Conservation (phyloP, 1,139 yeast species). For the Hyphopichia burtonii region DNA sequence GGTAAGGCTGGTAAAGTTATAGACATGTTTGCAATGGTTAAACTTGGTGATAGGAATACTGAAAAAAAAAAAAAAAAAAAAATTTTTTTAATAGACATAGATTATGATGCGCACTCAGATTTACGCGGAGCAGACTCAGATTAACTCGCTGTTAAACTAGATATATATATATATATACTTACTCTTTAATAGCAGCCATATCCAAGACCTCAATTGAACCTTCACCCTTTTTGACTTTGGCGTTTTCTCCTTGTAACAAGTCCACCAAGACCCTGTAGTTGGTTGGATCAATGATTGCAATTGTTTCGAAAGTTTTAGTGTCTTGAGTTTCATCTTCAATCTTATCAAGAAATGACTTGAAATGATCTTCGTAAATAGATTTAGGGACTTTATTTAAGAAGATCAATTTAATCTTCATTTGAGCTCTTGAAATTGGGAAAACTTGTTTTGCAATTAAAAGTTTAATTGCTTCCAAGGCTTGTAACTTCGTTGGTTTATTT, state of each 20-base stretch:
- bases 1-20: conserved; percentile 42
- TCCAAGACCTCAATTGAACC: conserved; percentile 84
- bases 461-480: conserved; percentile 90
- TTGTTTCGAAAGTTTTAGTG: conserved; percentile 54
- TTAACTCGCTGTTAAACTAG: not conserved
- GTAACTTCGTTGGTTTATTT: conserved; percentile 79
- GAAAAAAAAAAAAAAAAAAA: not conserved
- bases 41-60: not conserved
- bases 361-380: conserved; percentile 43
- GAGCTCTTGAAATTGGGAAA: conserved; percentile 91
- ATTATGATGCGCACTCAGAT: not conserved
- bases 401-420: conserved; percentile 76
- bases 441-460: conserved; percentile 72
- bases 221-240: conserved; percentile 50
- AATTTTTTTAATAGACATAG: not conserved
- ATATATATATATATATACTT: conserved; percentile 1
- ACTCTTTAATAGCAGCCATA: conserved; percentile 79
- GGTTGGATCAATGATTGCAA: conserved; percentile 86
- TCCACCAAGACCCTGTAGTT: conserved; percentile 71
- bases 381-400: conserved; percentile 52
- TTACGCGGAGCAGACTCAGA: not conserved
- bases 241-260: conserved; percentile 51
- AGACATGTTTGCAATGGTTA: conserved; percentile 19
- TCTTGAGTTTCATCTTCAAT: conserved; percentile 52
- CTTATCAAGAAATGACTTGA: conserved; percentile 51